These are phyloP conservation scores for Dictyostelium intermedium DNA, from an alignment of 78 protist genomes.

Conservation along the genomic window DNA sequence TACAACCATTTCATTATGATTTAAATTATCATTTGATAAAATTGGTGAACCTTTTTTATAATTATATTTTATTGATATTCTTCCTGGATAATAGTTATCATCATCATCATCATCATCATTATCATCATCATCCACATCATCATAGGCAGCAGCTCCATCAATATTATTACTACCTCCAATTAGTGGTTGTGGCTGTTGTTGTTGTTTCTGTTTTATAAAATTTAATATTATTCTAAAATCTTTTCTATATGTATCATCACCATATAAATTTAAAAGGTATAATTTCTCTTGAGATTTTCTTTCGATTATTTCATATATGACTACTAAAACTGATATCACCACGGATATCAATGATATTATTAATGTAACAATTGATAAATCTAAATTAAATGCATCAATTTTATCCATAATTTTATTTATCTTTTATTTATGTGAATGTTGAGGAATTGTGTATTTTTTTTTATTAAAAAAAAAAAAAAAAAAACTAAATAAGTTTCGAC, in stretches of 20 bases:
- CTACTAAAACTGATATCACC: neutral
- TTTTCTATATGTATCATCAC: neutral
- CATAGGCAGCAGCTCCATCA: too few relatives aligned
- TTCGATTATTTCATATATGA: neutral
- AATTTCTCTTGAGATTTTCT: neutral
- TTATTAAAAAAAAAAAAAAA: too few relatives aligned
- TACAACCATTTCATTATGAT: neutral
- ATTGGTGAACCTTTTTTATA: neutral
- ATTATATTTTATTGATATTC: neutral
- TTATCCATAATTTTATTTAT: too few relatives aligned
- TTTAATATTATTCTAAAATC: neutral
- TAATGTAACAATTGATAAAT: neutral
- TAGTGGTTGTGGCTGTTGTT: too few relatives aligned
- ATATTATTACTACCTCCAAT: too few relatives aligned
- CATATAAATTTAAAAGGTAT: neutral
- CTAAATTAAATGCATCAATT: neutral
- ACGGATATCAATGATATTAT: neutral
- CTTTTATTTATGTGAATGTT: too few relatives aligned
- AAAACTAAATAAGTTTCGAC: too few relatives aligned
- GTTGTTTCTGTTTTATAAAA: neutral
- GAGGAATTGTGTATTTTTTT: too few relatives aligned
- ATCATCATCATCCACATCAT: too few relatives aligned
- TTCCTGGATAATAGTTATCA: neutral
- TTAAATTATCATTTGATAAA: neutral
- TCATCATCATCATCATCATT: too few relatives aligned